A percentile compares a stretch with the other conserved stretches of the same genome.
phyloP scores from a whole-genome alignment of 371 early-diverging fungal genomes.

The Apophysomyces variabilis region DNA sequence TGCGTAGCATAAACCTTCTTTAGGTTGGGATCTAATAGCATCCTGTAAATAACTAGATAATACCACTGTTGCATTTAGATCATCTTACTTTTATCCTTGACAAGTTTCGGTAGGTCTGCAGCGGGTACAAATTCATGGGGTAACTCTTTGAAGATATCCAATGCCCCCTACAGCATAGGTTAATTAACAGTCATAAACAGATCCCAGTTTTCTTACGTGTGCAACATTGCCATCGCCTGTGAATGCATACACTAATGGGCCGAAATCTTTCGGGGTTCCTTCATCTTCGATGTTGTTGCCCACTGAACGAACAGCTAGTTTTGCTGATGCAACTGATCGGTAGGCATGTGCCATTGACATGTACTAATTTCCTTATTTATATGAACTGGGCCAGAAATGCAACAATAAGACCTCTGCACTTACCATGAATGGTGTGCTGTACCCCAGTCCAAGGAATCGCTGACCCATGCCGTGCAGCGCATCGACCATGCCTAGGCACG shows the following conservation, averaged over 20 bases:
- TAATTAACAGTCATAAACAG: background rate
- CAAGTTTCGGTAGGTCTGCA: slow-evolving; percentile 75
- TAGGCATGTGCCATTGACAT: slow-evolving; percentile 90
- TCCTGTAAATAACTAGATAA: background rate
- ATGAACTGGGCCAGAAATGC: background rate
- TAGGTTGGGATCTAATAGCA: slow-evolving; percentile 54
- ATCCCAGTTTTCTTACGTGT: slow-evolving; percentile 46
- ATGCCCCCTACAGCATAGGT: slow-evolving; percentile 69
- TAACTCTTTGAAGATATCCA: slow-evolving; percentile 87
- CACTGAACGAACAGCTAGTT: slow-evolving; percentile 71
- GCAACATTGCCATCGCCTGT: slow-evolving; percentile 97
- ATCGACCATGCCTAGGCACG: slow-evolving; percentile 80
- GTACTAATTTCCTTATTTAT: slow-evolving; percentile 46
- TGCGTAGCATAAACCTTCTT: slow-evolving; percentile 82
- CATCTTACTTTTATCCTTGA: slow-evolving; percentile 65
- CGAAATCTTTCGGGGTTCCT: slow-evolving; percentile 87
- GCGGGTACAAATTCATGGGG: slow-evolving; percentile 93
- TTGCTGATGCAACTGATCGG: slow-evolving; percentile 78
- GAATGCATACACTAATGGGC: slow-evolving; percentile 90
- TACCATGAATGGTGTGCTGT: slow-evolving; percentile 93
- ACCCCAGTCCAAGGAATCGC: slow-evolving; percentile 87
- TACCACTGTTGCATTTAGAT: background rate
- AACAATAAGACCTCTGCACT: slow-evolving; percentile 6
- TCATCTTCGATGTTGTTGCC: slow-evolving; percentile 84
- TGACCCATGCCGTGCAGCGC: slow-evolving; percentile 92